These are phyloP conservation scores for Oryza longistaminata DNA, from an alignment of 176 grass and related monocot genomes.

Conservation along the genomic window DNA sequence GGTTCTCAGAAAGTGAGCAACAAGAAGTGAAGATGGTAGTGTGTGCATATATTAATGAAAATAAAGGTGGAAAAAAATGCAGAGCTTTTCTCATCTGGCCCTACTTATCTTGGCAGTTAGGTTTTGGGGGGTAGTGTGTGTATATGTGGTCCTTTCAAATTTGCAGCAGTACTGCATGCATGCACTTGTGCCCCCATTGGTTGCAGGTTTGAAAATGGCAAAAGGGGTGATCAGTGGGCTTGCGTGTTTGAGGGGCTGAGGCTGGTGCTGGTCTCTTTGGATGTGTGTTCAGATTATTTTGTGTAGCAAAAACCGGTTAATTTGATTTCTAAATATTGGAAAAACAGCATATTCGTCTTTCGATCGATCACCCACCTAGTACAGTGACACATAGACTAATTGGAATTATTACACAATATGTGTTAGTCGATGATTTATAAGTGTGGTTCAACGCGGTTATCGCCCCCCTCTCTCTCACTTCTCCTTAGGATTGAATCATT, in stretches of 20 bases:
- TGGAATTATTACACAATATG: neutral
- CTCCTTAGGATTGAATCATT: neutral
- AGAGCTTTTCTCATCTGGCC: slow-evolving; percentile 20
- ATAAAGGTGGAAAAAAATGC: neutral
- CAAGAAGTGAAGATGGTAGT: neutral
- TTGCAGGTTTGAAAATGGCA: slow-evolving; percentile 22
- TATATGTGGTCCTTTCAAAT: slow-evolving; percentile 33
- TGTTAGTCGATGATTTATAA: too few relatives aligned
- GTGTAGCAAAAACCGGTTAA: neutral
- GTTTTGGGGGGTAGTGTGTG: slow-evolving; percentile 11
- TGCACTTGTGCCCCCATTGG: slow-evolving; percentile 29
- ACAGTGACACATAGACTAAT: neutral
- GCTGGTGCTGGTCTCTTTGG: neutral
- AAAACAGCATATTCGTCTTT: neutral
- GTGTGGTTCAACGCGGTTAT: too few relatives aligned
- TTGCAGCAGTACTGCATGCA: neutral
- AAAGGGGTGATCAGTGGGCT: neutral
- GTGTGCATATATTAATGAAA: neutral
- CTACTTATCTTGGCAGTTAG: slow-evolving; percentile 27
- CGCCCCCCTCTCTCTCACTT: too few relatives aligned
- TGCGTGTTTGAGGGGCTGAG: neutral
- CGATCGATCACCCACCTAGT: neutral
- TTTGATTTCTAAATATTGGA: neutral
- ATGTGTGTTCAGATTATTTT: neutral
- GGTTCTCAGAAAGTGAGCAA: neutral